Evolutionary conservation across 768 basidiomycete genomes (phyloP).

Genomic region (Lactarius quietus): DNA sequence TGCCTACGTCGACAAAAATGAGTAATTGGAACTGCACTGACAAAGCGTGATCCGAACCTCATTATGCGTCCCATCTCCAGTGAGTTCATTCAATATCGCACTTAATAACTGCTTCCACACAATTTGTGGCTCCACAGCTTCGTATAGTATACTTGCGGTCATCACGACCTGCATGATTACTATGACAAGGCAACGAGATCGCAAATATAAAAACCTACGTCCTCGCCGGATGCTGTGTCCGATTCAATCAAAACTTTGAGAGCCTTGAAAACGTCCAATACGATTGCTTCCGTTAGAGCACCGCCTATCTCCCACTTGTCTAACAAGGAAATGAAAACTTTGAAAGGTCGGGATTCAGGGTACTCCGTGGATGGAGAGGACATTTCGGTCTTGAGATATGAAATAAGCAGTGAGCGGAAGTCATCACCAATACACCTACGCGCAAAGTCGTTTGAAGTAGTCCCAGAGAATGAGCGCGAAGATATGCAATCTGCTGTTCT

Average conservation of each 20-base stretch:
- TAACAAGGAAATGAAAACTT: constrained; percentile 89
- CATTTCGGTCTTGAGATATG: constrained; percentile 64
- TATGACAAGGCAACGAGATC: background rate
- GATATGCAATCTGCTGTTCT: constrained; percentile 68
- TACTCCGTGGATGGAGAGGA: constrained; percentile 65
- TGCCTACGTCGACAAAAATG: constrained; percentile 41
- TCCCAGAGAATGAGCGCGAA: constrained; percentile 66
- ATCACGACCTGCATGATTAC: constrained; percentile 52
- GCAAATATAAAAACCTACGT: constrained; percentile 42
- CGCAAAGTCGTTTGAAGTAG: constrained; percentile 67
- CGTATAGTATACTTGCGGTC: constrained; percentile 86
- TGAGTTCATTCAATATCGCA: constrained; percentile 53
- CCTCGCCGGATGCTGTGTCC: constrained; percentile 52
- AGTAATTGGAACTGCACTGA: background rate
- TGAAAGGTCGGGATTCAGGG: constrained; percentile 83
- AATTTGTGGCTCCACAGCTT: constrained; percentile 86
- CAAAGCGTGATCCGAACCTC: constrained; percentile 44
- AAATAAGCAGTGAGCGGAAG: background rate
- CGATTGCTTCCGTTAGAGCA: constrained; percentile 69
- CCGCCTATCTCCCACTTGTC: constrained; percentile 98
- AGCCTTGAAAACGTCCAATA: constrained; percentile 76
- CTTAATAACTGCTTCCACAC: constrained; percentile 78
- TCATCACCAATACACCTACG: constrained; percentile 37
- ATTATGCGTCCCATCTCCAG: constrained; percentile 37
- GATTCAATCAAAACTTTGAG: constrained; percentile 55